Evolutionary conservation across 2,329 filamentous ascomycete species (phyloP), one percentile per base, ranked within the genome.

Genomic region (Byssochlamys sp.): DNA sequence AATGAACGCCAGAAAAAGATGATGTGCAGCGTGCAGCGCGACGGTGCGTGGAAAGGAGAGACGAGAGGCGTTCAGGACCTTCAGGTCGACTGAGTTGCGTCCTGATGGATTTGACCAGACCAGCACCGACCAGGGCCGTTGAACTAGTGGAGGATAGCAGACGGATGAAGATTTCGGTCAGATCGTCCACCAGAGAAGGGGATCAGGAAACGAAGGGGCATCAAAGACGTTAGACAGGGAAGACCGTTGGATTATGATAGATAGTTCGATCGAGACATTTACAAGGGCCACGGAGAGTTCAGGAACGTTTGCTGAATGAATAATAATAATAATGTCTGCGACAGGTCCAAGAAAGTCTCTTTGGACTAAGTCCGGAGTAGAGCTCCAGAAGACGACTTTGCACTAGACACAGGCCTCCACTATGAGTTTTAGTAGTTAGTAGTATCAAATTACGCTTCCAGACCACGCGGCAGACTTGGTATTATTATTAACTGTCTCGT

Each of bases 11-110:
- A 54, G 25, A 28, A 24, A 57, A 55, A 57, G 58, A 69, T 68
- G 67, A 68, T 67, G 59, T 67, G 65, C 66, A 67, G 63, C 57
- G 62, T 64, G 65, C 61, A 65, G 61, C 48, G 11, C 33, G 27
- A 35, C 33, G 55, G 61, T 62, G 61, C 60, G 62, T 62, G 59
- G 60, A 60, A 60, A 62, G 53, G 57, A 48, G 54, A 53, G 28
- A 45, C 33, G 50, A 39, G 39, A 50, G 52, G 54, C 50, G 52
- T 50, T 11, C 35, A 53, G 39, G 52, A 55, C 50, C 49, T 50
- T 11, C 35, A 53, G 39, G 5, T 29, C 29, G n/a, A 29, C 4
- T 12, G 19, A 19, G 19, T 19, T 19, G 19, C 11, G 28, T 35
- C 28, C 52, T 29, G 27, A 53, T 31, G 28, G 29, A 35, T 26